Conservation (phyloP, 371 early-diverging fungal genomes). For the Furculomyces boomerangus region DNA sequence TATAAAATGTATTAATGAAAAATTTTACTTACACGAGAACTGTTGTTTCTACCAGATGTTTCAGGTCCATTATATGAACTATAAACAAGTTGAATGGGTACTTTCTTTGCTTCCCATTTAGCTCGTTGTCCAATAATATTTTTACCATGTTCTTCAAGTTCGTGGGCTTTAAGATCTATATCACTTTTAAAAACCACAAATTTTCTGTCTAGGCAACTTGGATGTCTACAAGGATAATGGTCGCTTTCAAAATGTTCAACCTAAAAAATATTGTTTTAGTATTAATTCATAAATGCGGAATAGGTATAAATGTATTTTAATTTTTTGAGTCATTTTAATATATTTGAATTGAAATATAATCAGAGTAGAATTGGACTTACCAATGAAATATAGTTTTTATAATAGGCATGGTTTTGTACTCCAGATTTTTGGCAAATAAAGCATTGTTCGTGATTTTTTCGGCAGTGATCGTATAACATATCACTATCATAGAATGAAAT, state of each 20-base stretch:
- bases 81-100: constrained; percentile 12
- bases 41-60: no score
- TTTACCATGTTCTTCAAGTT: constrained; percentile 17
- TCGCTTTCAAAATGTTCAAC: constrained; percentile 65
- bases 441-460: constrained; percentile 87
- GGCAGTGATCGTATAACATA: constrained; percentile 81
- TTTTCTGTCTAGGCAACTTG: constrained; percentile 75
- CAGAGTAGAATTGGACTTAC: constrained; percentile 11
- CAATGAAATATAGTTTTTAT: constrained; percentile 53
- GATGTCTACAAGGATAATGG: constrained; percentile 66
- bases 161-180: constrained; percentile 76
- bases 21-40: no score
- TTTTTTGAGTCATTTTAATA: constrained; percentile 15
- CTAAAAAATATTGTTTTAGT: constrained; percentile 15
- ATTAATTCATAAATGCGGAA: not conserved
- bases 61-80: no score
- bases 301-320: not conserved
- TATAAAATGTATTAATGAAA: no score
- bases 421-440: constrained; percentile 61
- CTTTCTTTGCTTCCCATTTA: constrained; percentile 19
- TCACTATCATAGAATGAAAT: constrained; percentile 69
- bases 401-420: constrained; percentile 61
- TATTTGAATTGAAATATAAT: not conserved
- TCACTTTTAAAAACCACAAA: constrained; percentile 89
- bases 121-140: constrained; percentile 16